These are phyloP conservation scores for Agaricus subrufescens DNA, from an alignment of 768 basidiomycete species.

Conservation along the genomic window DNA sequence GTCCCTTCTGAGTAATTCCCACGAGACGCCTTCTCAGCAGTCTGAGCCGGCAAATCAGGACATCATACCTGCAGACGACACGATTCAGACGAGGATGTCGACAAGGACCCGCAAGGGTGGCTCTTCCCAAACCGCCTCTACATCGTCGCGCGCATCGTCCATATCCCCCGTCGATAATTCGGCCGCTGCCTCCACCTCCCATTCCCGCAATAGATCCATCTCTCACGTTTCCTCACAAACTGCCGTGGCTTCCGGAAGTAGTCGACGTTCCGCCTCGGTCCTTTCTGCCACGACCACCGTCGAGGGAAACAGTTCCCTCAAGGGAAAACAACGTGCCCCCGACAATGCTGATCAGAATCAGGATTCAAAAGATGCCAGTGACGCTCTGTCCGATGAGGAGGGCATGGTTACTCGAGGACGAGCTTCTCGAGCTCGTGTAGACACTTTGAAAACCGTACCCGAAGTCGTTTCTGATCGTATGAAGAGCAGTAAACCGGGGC, in stretches of 20 bases:
- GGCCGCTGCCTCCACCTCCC: conserved; percentile 14
- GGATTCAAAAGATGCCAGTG: conserved; percentile 6
- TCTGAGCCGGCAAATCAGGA: conserved; percentile 1
- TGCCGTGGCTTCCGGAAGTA: conserved; percentile 20
- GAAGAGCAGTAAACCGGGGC: conserved; percentile 3
- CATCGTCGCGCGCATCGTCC: conserved; percentile 12
- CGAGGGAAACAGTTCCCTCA: conserved; percentile 15
- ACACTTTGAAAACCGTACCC: not conserved
- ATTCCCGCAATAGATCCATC: conserved; percentile 33
- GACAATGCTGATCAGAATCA: conserved; percentile 13
- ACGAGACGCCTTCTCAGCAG: conserved; percentile 8
- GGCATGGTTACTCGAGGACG: conserved; percentile 37
- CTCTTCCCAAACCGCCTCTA: conserved; percentile 9
- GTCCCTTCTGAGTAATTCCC: conserved; percentile 4
- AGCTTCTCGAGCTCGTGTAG: conserved; percentile 14
- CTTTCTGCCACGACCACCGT: conserved; percentile 33
- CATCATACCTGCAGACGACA: not conserved
- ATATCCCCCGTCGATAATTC: conserved; percentile 4
- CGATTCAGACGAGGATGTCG: conserved; percentile 4
- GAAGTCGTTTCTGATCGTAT: not conserved
- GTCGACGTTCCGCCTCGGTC: conserved; percentile 34
- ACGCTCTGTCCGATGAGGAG: conserved; percentile 20
- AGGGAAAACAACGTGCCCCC: conserved; percentile 15
- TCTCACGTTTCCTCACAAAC: conserved; percentile 35
- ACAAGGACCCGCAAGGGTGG: conserved; percentile 4